Conservation (phyloP, 371 early-diverging fungal species). For the Syncephalastrum sp. region DNA sequence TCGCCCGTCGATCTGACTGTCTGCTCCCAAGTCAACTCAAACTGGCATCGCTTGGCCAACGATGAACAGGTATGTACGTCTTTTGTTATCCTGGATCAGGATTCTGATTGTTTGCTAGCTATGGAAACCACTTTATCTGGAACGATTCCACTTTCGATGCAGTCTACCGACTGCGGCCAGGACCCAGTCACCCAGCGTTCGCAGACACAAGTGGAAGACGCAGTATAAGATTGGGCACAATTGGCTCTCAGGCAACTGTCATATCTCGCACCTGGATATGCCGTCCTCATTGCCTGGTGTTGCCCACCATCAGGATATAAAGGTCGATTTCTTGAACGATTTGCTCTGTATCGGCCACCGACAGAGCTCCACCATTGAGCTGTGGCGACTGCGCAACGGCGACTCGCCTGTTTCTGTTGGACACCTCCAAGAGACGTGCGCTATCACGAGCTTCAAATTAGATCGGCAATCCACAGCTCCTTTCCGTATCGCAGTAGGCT, state of each 20-base stretch:
- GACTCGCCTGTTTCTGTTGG: slow-evolving; percentile 6
- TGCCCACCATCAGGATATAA: no score
- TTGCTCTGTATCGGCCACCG: slow-evolving; percentile 5
- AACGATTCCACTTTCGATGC: slow-evolving; percentile 20
- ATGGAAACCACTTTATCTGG: slow-evolving; percentile 48
- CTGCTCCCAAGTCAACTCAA: slow-evolving; percentile 40
- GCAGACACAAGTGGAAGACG: slow-evolving; percentile 35
- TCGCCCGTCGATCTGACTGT: slow-evolving; percentile 37
- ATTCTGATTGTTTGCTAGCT: slow-evolving; percentile 23
- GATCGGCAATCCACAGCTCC: not conserved
- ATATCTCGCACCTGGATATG: slow-evolving; percentile 14
- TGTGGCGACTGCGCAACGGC: slow-evolving; percentile 14
- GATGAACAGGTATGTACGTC: slow-evolving; percentile 40
- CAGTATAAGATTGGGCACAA: slow-evolving; percentile 44
- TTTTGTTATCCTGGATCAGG: not conserved
- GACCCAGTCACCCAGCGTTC: not conserved
- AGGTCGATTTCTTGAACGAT: slow-evolving; percentile 17
- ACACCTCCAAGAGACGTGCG: not conserved
- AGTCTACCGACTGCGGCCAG: slow-evolving; percentile 1
- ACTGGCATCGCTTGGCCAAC: slow-evolving; percentile 44
- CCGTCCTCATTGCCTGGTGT: no score
- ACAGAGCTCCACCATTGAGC: slow-evolving; percentile 13
- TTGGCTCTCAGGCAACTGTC: slow-evolving; percentile 41
- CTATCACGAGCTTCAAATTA: slow-evolving; percentile 26
- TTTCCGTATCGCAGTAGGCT: slow-evolving; percentile 37